Percentiles rank a stretch among this genome's conserved stretches.
These are phyloP conservation scores for Cucurbita argyrosperma DNA, from an alignment of 306 rosid species.

Conservation along the genomic window DNA sequence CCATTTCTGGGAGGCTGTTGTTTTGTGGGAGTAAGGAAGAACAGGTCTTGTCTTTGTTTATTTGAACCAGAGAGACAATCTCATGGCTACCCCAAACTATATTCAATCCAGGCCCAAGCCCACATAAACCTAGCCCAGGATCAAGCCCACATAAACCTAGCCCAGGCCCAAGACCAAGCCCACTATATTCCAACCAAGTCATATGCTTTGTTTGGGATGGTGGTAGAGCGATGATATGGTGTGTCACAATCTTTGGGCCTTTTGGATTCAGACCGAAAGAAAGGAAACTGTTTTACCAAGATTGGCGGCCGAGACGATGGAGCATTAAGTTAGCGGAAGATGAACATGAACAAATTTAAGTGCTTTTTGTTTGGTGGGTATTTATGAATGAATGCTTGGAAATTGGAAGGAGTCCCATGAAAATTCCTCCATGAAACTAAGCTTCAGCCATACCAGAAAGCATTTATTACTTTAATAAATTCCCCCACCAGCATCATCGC, in stretches of 20 bases:
- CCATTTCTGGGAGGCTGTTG: conserved; percentile 24
- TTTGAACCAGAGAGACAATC: no score
- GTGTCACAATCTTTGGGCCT: neutral
- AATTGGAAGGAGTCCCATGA: conserved; percentile 7
- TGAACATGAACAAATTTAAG: neutral
- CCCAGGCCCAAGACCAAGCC: no score
- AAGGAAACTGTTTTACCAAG: neutral
- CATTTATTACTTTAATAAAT: conserved; percentile 38
- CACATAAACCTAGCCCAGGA: no score
- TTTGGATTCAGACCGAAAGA: neutral
- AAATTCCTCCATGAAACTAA: conserved; percentile 5
- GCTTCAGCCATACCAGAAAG: conserved; percentile 17
- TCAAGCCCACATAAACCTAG: no score
- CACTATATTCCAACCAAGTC: neutral
- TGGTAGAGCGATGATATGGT: neutral
- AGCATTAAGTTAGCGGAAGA: neutral
- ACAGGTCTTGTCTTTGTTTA: no score
- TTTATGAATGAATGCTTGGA: neutral
- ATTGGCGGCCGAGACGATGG: neutral
- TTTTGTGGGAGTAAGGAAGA: no score
- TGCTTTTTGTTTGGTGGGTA: neutral
- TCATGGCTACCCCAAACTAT: no score
- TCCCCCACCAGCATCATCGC: conserved; percentile 33
- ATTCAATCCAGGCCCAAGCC: no score
- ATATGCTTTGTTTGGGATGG: neutral